A percentile compares a stretch with the other conserved stretches of the same genome.
These are phyloP conservation scores for Ceriops decandra DNA, from an alignment of 345 rosid species.

Conservation along the genomic window DNA sequence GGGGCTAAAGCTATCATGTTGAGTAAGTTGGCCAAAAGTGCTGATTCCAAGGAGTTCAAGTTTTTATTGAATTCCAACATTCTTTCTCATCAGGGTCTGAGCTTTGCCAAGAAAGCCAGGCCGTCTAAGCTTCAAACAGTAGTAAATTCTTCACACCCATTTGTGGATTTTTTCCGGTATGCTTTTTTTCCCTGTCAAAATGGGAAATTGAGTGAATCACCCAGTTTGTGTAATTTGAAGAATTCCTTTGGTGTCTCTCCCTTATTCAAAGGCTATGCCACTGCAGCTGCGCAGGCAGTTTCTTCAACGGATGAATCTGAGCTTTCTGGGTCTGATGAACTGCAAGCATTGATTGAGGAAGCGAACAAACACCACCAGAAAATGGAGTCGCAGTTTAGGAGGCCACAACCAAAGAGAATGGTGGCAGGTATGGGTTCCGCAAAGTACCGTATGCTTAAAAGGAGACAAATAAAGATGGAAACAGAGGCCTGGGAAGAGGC, in stretches of 20 bases:
- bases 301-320: conserved; percentile 67
- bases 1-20: conserved; percentile 43
- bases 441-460: conserved; percentile 49
- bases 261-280: conserved; percentile 39
- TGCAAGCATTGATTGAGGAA: conserved; percentile 48
- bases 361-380: conserved; percentile 38
- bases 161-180: conserved; percentile 18
- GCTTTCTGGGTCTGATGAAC: conserved; percentile 64
- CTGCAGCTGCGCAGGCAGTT: conserved; percentile 55
- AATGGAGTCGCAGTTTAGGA: conserved; percentile 20
- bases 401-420: conserved; percentile 43
- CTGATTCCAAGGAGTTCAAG: conserved; percentile 37
- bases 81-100: background rate
- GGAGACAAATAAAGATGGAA: conserved; percentile 76
- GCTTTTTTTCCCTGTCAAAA: conserved; percentile 10
- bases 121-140: conserved; percentile 10
- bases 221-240: conserved; percentile 13
- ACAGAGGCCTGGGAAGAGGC: conserved; percentile 93
- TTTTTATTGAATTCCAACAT: conserved; percentile 13
- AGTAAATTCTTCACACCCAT: conserved; percentile 5
- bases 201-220: conserved; percentile 14
- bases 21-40: conserved; percentile 52
- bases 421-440: conserved; percentile 52
- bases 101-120: conserved; percentile 9
- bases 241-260: conserved; percentile 16